Base-by-base conservation (phyloP, 257 asterid species). In the Nicotiana tomentosiformis region DNA sequence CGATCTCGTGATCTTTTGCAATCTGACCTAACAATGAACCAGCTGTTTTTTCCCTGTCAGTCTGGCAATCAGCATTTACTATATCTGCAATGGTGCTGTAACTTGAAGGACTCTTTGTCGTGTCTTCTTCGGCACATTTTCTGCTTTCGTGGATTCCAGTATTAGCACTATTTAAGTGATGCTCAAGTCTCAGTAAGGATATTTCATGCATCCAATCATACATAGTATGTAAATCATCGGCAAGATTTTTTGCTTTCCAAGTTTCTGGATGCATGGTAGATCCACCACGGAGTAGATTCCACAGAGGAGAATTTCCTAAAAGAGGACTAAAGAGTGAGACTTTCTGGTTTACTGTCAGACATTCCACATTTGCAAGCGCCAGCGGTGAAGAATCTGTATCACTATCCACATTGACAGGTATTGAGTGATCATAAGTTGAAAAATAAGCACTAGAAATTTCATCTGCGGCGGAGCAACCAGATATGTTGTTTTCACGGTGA, bases 191-290 rank as follows among this genome's bases (percentile, higher is more conserved):
- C 83, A 83, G 35, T 82, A 69, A 83, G 83, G 90, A 84, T 82
- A 70, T 60, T 70, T 72, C 85, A 84, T 77, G 72, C 93, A 91
- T 93, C 98, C 97, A 91, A 53, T 78, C 74, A 82, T 91, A 91
- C 5, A 82, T 64, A 58, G 85, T 85, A 77, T 83, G 83, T 79
- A 90, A 77, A 64, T 82, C 82, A 84, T 86, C 68, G 17, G 80
- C 69, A 76, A 65, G 79, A 61, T 82, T 69, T 84, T 81, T 82
- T 23, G 78, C 82, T 68, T 80, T 26, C 35, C 83, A 81, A 66
- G 84, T 84, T 16, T 83, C 83, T 30, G 61, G 85, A 18, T 80
- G 81, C 76, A 84, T 69, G 20, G 55, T 77, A 81, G 86, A 87
- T 64, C 85, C 87, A 46, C 77, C 64, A 43, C 74, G 87, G 68